Evolutionary conservation across 331 rosid genomes (phyloP), one percentile per base, ranked within the genome.

Genomic region (Pyracantha coccinea): DNA sequence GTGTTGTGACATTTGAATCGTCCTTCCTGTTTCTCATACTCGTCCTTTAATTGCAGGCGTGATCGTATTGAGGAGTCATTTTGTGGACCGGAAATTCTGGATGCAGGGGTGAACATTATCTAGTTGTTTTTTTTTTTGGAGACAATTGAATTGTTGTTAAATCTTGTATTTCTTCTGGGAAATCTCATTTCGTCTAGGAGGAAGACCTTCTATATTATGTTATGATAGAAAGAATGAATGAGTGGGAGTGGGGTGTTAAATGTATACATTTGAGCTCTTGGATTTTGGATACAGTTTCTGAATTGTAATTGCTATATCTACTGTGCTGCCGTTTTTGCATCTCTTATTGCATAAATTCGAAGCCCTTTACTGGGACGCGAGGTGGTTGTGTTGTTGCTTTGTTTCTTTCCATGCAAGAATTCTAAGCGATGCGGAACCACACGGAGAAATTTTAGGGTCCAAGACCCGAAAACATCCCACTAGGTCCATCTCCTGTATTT

Each of bases 71-170:
- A 77, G 85, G 83, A 80, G 83, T 81, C 79, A 45, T 86, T 79
- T 80, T 71, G 82, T 82, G 81, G 86, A 78, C 81, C 33, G 80
- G 86, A 80, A 69, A 82, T 87, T 85, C 97, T 88, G 98, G 97
- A 90, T 95, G 99, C 99, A 90, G 98, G 97, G 97, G 90, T 84
- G 99, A 88, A 89, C 81, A 88, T 89, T 92, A 95, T 90, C 98
- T 90, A 92, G 93, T 84, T 38, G 13, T 35, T 35, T 85, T 82
- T 83, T 78, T 61, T 54, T 2, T 6, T 52, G 3, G 77, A 75
- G 84, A 88, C 89, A 50, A 85, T 81, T 85, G 79, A 66, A 75
- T 80, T 78, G 84, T 82, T 85, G 74, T 85, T 75, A 76, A 82
- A 86, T 81, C 16, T 58, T 57, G 28, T 83, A 29, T 73, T 53